Evolutionary conservation across 2,329 filamentous ascomycete genomes (phyloP).

Genomic region (Aureobasidium subglaciale): DNA sequence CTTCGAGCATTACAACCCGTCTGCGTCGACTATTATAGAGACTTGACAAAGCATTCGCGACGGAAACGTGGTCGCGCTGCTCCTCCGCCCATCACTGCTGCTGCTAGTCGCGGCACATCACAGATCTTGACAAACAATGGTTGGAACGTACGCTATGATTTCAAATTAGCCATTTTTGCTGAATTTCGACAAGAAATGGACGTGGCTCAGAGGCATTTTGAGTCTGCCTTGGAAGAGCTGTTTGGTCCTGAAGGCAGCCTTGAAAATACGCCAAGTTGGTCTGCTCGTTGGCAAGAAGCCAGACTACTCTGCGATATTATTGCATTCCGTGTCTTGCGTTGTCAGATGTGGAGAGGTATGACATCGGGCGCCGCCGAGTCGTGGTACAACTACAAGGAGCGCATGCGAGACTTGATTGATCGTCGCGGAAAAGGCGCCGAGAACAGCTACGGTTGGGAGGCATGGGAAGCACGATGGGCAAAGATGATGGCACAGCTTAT

Average conservation of each 20-base stretch:
- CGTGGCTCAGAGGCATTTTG: constrained; percentile 74
- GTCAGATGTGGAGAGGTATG: constrained; percentile 71
- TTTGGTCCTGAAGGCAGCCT: constrained; percentile 72
- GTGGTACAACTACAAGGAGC: constrained; percentile 71
- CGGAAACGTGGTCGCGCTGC: constrained; percentile 77
- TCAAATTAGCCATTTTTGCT: constrained; percentile 83
- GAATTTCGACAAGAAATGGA: constrained; percentile 94
- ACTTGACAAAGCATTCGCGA: constrained; percentile 83
- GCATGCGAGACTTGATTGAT: constrained; percentile 71
- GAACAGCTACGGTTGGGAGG: constrained; percentile 80
- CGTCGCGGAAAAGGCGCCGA: constrained; percentile 75
- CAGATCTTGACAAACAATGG: constrained; percentile 77
- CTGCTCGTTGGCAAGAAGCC: constrained; percentile 84
- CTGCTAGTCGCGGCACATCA: constrained; percentile 75
- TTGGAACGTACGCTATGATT: constrained; percentile 92
- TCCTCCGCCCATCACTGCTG: constrained; percentile 74
- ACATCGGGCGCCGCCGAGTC: constrained; percentile 71
- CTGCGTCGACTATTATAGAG: constrained; percentile 84
- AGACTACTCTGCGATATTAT: constrained; percentile 77
- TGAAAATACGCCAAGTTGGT: constrained; percentile 85
- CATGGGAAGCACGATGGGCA: constrained; percentile 78
- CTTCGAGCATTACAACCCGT: constrained; percentile 65
- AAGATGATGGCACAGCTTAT: constrained; percentile 55
- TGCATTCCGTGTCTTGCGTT: constrained; percentile 72
- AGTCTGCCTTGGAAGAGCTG: constrained; percentile 76